These are phyloP conservation scores for Aspergillus aculeatinus DNA, from an alignment of 2,329 filamentous ascomycete species.

Conservation along the genomic window DNA sequence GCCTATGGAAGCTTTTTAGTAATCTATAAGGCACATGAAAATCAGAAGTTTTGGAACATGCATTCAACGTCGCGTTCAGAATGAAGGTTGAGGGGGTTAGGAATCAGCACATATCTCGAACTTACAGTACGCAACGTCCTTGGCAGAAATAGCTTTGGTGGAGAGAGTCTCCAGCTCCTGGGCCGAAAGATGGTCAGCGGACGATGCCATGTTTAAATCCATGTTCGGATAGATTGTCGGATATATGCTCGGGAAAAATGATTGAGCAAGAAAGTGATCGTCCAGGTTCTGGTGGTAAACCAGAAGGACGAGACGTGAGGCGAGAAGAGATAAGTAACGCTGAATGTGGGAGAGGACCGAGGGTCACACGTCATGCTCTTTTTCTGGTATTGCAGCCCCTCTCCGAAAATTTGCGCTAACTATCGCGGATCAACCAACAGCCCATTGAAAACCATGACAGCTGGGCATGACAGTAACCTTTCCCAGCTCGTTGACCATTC, in stretches of 20 bases:
- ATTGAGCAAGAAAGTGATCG: not conserved
- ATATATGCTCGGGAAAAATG: not conserved
- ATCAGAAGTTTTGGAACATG: not conserved
- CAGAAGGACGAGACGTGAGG: not conserved
- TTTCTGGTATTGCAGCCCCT: not conserved
- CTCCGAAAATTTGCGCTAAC: not conserved
- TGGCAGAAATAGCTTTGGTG: constrained; percentile 66
- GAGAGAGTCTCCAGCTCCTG: constrained; percentile 66
- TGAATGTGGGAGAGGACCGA: not conserved
- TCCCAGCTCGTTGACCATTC: too few species aligned
- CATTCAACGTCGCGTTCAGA: not conserved
- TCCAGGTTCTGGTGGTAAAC: not conserved
- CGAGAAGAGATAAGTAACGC: not conserved
- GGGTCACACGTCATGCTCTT: not conserved
- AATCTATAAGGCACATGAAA: not conserved
- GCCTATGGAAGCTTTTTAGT: constrained; percentile 42
- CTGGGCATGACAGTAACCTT: not conserved
- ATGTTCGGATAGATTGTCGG: not conserved
- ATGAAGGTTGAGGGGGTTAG: not conserved
- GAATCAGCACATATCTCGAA: constrained; percentile 17
- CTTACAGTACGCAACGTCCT: constrained; percentile 76
- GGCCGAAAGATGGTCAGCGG: constrained; percentile 49
- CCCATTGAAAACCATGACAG: not conserved
- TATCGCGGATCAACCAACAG: not conserved
- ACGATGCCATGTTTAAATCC: constrained; percentile 21